Conservation (phyloP, 768 basidiomycete genomes). For the Rossbeevera mucosa region DNA sequence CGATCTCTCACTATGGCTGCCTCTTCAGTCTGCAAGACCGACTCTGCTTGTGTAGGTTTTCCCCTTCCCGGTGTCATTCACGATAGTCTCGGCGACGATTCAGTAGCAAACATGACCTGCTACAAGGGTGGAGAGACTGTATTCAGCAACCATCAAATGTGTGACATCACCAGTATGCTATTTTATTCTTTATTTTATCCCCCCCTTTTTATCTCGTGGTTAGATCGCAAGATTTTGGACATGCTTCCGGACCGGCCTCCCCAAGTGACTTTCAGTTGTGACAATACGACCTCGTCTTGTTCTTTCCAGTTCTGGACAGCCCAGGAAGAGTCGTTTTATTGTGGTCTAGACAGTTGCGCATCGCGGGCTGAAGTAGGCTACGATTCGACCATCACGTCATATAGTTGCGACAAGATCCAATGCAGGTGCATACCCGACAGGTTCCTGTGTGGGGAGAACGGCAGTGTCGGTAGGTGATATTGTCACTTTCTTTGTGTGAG, state of each 20-base stretch:
- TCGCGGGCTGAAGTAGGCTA: conserved; percentile 47
- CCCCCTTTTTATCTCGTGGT: not conserved
- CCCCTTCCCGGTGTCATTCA: conserved; percentile 50
- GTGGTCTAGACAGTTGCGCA: conserved; percentile 70
- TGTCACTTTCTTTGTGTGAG: not conserved
- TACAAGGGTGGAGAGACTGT: conserved; percentile 91
- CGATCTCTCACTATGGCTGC: not conserved
- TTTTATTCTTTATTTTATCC: not conserved
- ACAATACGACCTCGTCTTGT: conserved; percentile 57
- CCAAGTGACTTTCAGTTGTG: conserved; percentile 95
- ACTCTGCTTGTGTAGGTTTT: conserved; percentile 77
- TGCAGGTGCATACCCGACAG: conserved; percentile 92
- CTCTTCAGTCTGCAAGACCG: conserved; percentile 75
- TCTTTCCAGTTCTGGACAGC: conserved; percentile 99
- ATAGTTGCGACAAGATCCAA: conserved; percentile 77
- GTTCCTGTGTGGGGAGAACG: conserved; percentile 94
- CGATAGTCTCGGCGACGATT: conserved; percentile 37
- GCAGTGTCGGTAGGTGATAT: conserved; percentile 74
- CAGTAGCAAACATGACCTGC: conserved; percentile 75
- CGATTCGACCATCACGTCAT: conserved; percentile 67
- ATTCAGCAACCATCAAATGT: conserved; percentile 96
- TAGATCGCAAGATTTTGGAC: conserved; percentile 93
- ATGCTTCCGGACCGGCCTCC: conserved; percentile 86
- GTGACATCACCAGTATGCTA: conserved; percentile 90
- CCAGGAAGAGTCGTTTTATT: conserved; percentile 93